Base-by-base conservation (phyloP, 306 rosid species). In the Citrullus mucosospermus region DNA sequence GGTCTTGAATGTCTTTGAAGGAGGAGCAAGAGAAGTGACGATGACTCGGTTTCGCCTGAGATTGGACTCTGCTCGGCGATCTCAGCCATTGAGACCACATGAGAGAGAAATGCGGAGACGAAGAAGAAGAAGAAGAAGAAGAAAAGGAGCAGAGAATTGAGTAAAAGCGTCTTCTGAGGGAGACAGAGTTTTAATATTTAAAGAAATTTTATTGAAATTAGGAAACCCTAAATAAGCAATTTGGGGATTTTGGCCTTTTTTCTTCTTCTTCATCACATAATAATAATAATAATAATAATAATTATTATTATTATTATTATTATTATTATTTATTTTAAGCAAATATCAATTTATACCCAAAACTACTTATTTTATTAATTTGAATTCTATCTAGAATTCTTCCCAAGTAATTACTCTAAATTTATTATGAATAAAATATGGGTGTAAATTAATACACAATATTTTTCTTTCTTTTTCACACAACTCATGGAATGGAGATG, bases 41-140 rank as follows among this genome's bases (percentile, higher is more conserved):
- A 3, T 86, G 6, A 1, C 59, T 54, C 50, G 84, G 54, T 4
- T 83, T 81, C 4, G 60, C 41, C 12, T 81, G 38, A 25, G 87
- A 78, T 43, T 30, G 88, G 72, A 72, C 77, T 73, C 85, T 88
- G 79, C 85, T 87, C 30, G 92, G 89, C 18, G 96, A 89, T 32
- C 77, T 91, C 75, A 88, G 51, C 91, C 97, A 91, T 78, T 90
- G 87, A 30, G 97, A 86, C 96, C 93, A 94, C 96, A 92, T 92
- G 80, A 53, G 61, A 78, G 58, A 22, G 72, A 58, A 55, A 63
- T 17, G 36, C 36, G 6, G 53, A 25, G 55, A 32, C 78, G 43
- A 51, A 71, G 57, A 16, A 39, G 75, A n/a, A 58, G 75, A 39
- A 65, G 82, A 54, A 39, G 75, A n/a, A 58, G 68, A 39, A 65